Evolutionary conservation across 805 yeast genomes (phyloP).

Genomic region (Yamadazyma insecticola): DNA sequence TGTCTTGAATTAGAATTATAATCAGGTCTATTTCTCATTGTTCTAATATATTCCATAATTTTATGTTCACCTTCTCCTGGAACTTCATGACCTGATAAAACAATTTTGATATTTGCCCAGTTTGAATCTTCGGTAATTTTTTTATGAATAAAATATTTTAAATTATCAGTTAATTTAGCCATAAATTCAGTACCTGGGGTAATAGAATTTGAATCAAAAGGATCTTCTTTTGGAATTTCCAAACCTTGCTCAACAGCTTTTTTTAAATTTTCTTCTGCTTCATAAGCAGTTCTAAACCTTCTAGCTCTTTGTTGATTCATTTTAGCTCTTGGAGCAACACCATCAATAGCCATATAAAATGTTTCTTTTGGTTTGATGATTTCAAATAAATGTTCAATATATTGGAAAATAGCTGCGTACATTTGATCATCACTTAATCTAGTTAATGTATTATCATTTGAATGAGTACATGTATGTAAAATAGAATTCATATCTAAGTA

Average conservation of each 20-base stretch:
- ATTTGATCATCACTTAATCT: constrained; percentile 85
- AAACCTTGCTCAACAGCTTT: constrained; percentile 73
- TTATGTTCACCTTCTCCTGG: constrained; percentile 99
- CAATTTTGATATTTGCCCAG: constrained; percentile 75
- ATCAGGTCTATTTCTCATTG: constrained; percentile 64
- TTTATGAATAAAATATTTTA: constrained; percentile 83
- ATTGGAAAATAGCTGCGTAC: constrained; percentile 87
- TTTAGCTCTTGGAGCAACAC: constrained; percentile 98
- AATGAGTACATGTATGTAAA: constrained; percentile 88
- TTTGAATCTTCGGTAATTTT: constrained; percentile 81
- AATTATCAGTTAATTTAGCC: constrained; percentile 78
- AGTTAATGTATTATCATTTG: constrained; percentile 60
- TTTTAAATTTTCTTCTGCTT: constrained; percentile 74
- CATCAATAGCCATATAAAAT: constrained; percentile 96
- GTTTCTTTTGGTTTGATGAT: constrained; percentile 81
- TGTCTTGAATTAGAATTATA: constrained; percentile 83
- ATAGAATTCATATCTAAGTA: constrained; percentile 98
- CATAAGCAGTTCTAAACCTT: constrained; percentile 90
- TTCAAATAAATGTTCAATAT: constrained; percentile 88
- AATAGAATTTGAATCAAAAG: constrained; percentile 87
- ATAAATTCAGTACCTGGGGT: constrained; percentile 97
- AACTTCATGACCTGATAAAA: constrained; percentile 90
- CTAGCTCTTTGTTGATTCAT: constrained; percentile 98
- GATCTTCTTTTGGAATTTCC: constrained; percentile 74
- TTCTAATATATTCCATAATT: constrained; percentile 87